Evolutionary conservation across 179 eudicot species (phyloP), one percentile per base, ranked within the genome.

Genomic region (Dionaea muscipula): DNA sequence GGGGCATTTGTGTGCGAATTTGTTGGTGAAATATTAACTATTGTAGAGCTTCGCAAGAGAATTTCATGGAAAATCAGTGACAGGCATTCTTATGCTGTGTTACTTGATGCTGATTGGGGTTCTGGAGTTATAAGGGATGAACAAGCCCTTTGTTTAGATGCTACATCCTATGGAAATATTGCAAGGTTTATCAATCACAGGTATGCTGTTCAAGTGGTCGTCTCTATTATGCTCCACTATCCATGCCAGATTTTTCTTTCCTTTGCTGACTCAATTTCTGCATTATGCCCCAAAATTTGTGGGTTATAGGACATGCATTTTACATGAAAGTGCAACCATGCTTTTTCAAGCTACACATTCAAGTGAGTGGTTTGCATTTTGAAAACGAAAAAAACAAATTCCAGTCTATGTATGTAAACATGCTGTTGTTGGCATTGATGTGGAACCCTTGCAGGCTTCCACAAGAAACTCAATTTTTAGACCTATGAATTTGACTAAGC

Each of bases 111-210:
- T 24, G 71, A 68, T 16, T 75, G 80, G 80, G 76, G 64, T 37
- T 53, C 66, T 48, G 53, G 64, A 44, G 66, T 36, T 37, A 38
- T 71, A 6, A 59, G 61, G 57, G 68, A 64, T 52, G 53, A 63
- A 12, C 67, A 71, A 46, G 54, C 70, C 33, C 74, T 75, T 33
- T 71, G 76, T 55, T 62, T 75, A 55, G 80, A 75, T 71, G 73
- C 70, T 36, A 68, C 74, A 31, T 55, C 44, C 54, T 71, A 68
- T 23, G 80, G 80, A 26, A 75, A 75, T 68, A 66, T 61, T 35
- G 68, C 76, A 38, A 75, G 80, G 74, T 71, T 75, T 61, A 61
- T 75, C 23, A 75, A 75, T 41, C 80, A 75, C 36, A 79, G 91
- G 95, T 83, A 67, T 51, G 18, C 58, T 55, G 39, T 16, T 17